Percentiles rank a stretch among this genome's conserved stretches.
Conservation (phyloP, 2,329 filamentous ascomycete species). For the Cercospora brassicicola region DNA sequence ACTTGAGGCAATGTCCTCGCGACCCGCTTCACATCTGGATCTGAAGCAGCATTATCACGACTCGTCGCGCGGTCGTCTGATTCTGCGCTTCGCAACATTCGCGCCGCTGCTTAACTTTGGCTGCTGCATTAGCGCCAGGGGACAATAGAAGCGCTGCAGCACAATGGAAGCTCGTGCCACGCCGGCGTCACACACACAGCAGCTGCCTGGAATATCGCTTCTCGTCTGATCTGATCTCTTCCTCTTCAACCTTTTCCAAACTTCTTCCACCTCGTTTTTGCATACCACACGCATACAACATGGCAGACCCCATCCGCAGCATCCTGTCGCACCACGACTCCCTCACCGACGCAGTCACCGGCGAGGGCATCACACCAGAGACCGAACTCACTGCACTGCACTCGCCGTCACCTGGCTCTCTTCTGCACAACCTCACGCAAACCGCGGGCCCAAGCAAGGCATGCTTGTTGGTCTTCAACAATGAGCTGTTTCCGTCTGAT, state of each 20-base stretch:
- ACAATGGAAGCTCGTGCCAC: background rate
- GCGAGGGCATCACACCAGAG: constrained; percentile 3
- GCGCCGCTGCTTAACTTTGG: background rate
- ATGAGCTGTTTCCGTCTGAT: background rate
- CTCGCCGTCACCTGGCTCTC: background rate
- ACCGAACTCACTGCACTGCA: constrained; percentile 21
- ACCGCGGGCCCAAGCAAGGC: constrained; percentile 12
- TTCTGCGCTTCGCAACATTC: background rate
- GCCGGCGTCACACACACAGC: background rate
- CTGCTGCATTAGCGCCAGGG: background rate
- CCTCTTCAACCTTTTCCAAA: background rate
- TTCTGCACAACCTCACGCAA: constrained; percentile 8
- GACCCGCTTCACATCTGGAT: background rate
- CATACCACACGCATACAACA: background rate
- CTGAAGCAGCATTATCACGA: background rate
- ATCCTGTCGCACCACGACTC: constrained; percentile 13
- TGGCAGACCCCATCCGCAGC: constrained; percentile 11
- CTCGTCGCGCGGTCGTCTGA: background rate
- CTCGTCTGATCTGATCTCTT: background rate
- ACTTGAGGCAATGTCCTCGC: background rate
- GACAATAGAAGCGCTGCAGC: background rate
- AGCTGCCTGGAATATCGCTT: background rate
- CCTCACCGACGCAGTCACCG: constrained; percentile 19
- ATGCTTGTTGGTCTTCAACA: constrained; percentile 5
- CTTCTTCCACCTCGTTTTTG: background rate